These are phyloP conservation scores for Quambalaria eucalypti DNA, from an alignment of 1,284 basidiomycete genomes.

Conservation along the genomic window DNA sequence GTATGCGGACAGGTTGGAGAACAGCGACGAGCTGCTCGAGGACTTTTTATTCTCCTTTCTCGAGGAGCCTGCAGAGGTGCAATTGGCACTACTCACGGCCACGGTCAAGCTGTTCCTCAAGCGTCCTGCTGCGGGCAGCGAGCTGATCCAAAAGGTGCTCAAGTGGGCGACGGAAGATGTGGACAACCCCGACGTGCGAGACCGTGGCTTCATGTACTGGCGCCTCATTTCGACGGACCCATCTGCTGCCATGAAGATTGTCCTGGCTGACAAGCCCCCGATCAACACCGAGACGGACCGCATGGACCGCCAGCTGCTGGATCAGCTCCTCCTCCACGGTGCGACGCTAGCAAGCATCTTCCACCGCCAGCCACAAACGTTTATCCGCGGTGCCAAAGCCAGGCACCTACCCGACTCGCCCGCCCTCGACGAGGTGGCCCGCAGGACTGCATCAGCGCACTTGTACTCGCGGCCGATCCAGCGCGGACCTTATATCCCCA, in stretches of 20 bases:
- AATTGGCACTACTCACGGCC: conserved; percentile 87
- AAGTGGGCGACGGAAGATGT: conserved; percentile 96
- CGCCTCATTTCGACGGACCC: conserved; percentile 90
- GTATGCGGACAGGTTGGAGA: conserved; percentile 90
- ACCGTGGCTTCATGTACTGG: conserved; percentile 99
- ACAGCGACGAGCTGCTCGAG: conserved; percentile 87
- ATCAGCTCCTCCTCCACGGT: conserved; percentile 41
- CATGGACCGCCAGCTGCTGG: conserved; percentile 56
- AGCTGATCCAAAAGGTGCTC: conserved; percentile 84
- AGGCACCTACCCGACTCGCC: conserved; percentile 9
- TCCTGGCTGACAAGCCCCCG: conserved; percentile 85
- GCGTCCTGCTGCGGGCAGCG: conserved; percentile 79
- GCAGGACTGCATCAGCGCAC: conserved; percentile 26
- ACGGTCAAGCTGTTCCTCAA: conserved; percentile 94
- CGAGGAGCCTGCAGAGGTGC: conserved; percentile 88
- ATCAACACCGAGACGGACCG: conserved; percentile 97
- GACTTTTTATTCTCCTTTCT: conserved; percentile 83
- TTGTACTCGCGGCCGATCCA: conserved; percentile 27
- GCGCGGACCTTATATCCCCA: not conserved
- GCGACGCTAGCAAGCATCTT: conserved; percentile 37
- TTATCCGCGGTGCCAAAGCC: conserved; percentile 32
- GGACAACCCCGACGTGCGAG: conserved; percentile 91
- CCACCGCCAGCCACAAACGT: conserved; percentile 37
- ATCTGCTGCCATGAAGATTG: conserved; percentile 72
- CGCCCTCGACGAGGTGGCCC: conserved; percentile 31